Conservation (phyloP, 139 green algal species). For the Haematococcus sp. region DNA sequence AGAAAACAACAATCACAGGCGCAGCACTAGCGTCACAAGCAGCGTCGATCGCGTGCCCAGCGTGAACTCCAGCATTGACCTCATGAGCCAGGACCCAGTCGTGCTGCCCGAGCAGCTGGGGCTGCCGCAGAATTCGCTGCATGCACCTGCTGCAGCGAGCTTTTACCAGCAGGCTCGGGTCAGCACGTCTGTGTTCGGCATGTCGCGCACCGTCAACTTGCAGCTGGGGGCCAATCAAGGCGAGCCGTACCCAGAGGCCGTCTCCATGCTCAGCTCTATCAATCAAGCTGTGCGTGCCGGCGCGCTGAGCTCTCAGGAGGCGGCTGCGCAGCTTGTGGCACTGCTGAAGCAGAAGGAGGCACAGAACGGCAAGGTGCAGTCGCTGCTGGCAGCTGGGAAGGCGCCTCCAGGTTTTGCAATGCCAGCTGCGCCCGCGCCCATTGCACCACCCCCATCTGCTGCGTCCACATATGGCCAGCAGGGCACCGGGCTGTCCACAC, state of each 20-base stretch:
- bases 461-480: not conserved
- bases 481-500: too few species aligned
- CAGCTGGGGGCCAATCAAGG: slow-evolving; percentile 33
- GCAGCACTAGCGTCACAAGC: slow-evolving; percentile 9
- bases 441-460: not conserved
- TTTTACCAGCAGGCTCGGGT: slow-evolving; percentile 23
- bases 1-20: not conserved
- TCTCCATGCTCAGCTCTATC: slow-evolving; percentile 31
- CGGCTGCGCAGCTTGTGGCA: slow-evolving; percentile 36
- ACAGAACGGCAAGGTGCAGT: slow-evolving; percentile 8
- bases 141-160: slow-evolving; percentile 16
- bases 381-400: not conserved
- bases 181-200: slow-evolving; percentile 32
- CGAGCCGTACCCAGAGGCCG: slow-evolving; percentile 34
- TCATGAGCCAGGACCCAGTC: slow-evolving; percentile 30
- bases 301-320: slow-evolving; percentile 34
- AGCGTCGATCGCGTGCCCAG: slow-evolving; percentile 26
- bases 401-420: slow-evolving; percentile 8
- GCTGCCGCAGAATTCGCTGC: slow-evolving; percentile 22
- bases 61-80: slow-evolving; percentile 18
- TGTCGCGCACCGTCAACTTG: slow-evolving; percentile 40
- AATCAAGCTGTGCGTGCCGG: slow-evolving; percentile 33
- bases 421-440: not conserved
- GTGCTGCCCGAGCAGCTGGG: slow-evolving; percentile 28
- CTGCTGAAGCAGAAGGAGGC: slow-evolving; percentile 42